phyloP scores from a whole-genome alignment of 2,329 filamentous ascomycete genomes.

The Tolypocladium tropicale region DNA sequence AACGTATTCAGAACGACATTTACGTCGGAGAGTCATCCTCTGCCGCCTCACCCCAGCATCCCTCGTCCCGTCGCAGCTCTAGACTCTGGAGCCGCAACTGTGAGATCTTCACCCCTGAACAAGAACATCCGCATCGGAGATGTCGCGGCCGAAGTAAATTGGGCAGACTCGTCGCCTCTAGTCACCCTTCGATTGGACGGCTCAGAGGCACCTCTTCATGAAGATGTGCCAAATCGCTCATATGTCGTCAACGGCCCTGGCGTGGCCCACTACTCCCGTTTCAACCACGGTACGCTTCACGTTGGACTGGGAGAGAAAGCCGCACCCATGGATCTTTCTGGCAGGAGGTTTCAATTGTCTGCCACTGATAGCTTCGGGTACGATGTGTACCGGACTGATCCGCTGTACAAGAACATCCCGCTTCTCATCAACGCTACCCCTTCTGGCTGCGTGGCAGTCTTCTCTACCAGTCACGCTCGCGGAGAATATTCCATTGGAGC shows the following conservation, averaged over 20 bases:
- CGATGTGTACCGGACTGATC: neutral
- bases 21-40: conserved; percentile 46
- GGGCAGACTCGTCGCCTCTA: conserved; percentile 30
- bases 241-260: conserved; percentile 53
- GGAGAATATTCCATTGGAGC: neutral
- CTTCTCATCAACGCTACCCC: neutral
- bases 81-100: neutral
- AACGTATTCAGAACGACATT: conserved; percentile 62
- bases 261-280: conserved; percentile 53
- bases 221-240: conserved; percentile 54
- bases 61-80: conserved; percentile 21
- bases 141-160: neutral
- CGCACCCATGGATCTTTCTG: conserved; percentile 62
- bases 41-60: conserved; percentile 56
- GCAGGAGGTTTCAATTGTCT: conserved; percentile 54
- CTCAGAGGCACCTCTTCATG: conserved; percentile 41
- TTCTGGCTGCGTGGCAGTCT: neutral
- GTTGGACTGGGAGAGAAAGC: conserved; percentile 64
- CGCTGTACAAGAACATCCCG: neutral
- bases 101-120: neutral
- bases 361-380: neutral
- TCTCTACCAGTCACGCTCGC: neutral
- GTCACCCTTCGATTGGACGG: conserved; percentile 41
- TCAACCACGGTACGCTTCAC: conserved; percentile 53
- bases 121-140: neutral